Evolutionary conservation across 148 eudicot genomes (phyloP).

Genomic region (Simmondsia chinensis): DNA sequence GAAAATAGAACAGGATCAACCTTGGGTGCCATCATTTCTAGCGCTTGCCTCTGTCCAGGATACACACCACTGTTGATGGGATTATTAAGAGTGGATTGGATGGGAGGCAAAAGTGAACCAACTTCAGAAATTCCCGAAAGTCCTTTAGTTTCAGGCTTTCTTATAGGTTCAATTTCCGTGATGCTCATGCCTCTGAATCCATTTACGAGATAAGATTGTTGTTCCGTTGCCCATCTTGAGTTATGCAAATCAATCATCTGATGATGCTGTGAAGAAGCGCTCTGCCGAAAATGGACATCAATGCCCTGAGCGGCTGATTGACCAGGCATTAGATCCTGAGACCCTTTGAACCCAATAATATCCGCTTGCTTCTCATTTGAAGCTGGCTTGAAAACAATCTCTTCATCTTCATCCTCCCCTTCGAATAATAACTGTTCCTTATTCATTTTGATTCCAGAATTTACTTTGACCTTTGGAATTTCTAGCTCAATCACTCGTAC

Average conservation of each 20-base stretch:
- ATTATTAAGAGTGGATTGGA: conserved; percentile 13
- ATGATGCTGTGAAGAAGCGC: conserved; percentile 14
- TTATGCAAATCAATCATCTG: conserved; percentile 16
- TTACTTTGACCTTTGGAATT: conserved; percentile 9
- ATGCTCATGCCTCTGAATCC: conserved; percentile 25
- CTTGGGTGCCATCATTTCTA: conserved; percentile 21
- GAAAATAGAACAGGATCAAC: conserved; percentile 18
- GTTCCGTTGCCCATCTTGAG: conserved; percentile 22
- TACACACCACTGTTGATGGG: conserved; percentile 11
- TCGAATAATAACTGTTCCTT: conserved; percentile 15
- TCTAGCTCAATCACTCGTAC: conserved; percentile 6
- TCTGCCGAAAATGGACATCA: conserved; percentile 10
- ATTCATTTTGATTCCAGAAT: conserved; percentile 15
- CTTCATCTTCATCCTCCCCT: conserved; percentile 55
- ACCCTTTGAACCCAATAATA: conserved; percentile 11
- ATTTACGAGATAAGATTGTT: conserved; percentile 24
- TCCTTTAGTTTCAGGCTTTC: conserved; percentile 19
- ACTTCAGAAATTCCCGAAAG: conserved; percentile 12
- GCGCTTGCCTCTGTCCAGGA: conserved; percentile 20
- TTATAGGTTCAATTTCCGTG: conserved; percentile 22
- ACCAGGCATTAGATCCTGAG: conserved; percentile 7
- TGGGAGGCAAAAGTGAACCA: conserved; percentile 21
- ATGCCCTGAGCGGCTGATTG: conserved; percentile 8
- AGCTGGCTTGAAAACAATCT: conserved; percentile 47
- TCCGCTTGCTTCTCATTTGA: conserved; percentile 29